phyloP scores from a whole-genome alignment of 495 filamentous ascomycete species.

The Lophium mytilinum region DNA sequence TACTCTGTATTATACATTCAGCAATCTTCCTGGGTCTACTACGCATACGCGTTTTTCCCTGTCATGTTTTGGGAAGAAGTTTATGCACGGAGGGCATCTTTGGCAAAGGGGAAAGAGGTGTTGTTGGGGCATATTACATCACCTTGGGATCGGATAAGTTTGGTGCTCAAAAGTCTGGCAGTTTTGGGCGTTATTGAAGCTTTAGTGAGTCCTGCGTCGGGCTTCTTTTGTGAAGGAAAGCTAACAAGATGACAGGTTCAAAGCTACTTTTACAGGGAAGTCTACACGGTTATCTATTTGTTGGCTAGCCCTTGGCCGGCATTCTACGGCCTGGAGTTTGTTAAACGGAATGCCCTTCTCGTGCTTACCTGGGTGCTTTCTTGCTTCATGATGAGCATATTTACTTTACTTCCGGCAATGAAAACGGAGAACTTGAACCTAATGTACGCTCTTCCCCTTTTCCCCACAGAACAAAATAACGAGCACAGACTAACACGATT shows the following conservation, averaged over 20 bases:
- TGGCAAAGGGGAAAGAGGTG: constrained; percentile 57
- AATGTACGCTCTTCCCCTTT: constrained; percentile 52
- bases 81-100: constrained; percentile 63
- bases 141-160: constrained; percentile 43
- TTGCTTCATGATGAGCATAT: constrained; percentile 77
- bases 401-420: constrained; percentile 79
- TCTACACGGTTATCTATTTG: constrained; percentile 75
- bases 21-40: constrained; percentile 75
- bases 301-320: constrained; percentile 70
- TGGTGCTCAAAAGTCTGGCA: constrained; percentile 52
- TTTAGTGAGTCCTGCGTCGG: constrained; percentile 51
- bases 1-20: constrained; percentile 76
- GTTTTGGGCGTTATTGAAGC: constrained; percentile 73
- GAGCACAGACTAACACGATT: neutral
- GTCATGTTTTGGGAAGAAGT: constrained; percentile 97
- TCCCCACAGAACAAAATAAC: neutral
- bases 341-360: constrained; percentile 55
- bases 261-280: constrained; percentile 85
- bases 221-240: neutral
- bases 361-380: constrained; percentile 64
- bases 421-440: constrained; percentile 71
- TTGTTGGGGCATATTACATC: constrained; percentile 62
- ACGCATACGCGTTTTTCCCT: constrained; percentile 86
- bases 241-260: constrained; percentile 44
- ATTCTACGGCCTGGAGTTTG: constrained; percentile 63